Conservation (phyloP, 2,329 filamentous ascomycete genomes). For the Lachnellula willkommii region DNA sequence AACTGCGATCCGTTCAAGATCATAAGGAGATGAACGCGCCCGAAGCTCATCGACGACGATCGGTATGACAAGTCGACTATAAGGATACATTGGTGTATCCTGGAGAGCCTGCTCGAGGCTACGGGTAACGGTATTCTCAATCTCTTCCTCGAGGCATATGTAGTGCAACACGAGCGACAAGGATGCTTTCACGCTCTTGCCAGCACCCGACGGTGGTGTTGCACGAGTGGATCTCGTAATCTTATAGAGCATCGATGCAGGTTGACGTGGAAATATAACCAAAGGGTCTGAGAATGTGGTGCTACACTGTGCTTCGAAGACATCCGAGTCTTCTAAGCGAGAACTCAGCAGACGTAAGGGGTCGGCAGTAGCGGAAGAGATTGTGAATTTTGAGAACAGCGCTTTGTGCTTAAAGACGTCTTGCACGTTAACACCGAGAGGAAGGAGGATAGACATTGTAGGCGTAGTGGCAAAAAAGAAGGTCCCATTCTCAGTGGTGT, state of each 20-base stretch:
- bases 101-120: conserved; percentile 40
- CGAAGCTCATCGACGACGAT: conserved; percentile 42
- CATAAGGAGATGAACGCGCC: conserved; percentile 41
- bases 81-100: conserved; percentile 40
- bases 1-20: conserved; percentile 53
- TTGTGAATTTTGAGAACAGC: conserved; percentile 84
- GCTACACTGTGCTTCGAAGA: conserved; percentile 61
- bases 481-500: conserved; percentile 60
- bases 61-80: conserved; percentile 42
- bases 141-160: conserved; percentile 69
- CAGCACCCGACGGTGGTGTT: conserved; percentile 18
- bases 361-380: conserved; percentile 71
- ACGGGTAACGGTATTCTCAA: conserved; percentile 46
- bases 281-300: conserved; percentile 47
- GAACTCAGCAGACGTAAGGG: conserved; percentile 71
- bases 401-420: conserved; percentile 83
- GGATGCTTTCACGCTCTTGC: conserved; percentile 33
- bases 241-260: conserved; percentile 74
- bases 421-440: conserved; percentile 91
- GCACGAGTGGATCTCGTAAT: conserved; percentile 51
- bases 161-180: conserved; percentile 71
- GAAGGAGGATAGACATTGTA: conserved; percentile 66
- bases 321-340: conserved; percentile 62
- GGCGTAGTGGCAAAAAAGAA: conserved; percentile 60
- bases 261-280: conserved; percentile 73